Evolutionary conservation across 768 basidiomycete species (phyloP), one percentile per base, ranked within the genome.

Genomic region (Lentinula guzmanii): DNA sequence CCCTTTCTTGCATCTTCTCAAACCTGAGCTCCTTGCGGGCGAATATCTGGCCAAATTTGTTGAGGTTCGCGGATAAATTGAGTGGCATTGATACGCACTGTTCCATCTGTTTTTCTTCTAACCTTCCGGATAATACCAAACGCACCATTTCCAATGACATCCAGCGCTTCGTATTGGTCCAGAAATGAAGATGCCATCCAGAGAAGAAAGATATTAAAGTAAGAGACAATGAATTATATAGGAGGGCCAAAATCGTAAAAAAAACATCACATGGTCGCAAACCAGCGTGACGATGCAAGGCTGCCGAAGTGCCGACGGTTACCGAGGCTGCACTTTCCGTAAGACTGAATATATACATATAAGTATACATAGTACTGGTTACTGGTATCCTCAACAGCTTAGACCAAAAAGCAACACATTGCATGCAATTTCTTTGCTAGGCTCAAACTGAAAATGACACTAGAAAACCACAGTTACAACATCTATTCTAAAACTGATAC

Each of bases 121-220:
- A 98, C 95, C 77, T 98, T 98, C 62, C 94, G 86, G 65, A 99
- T 99, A 63, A 98, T 92, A 1, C 97, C 97, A 77, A 99, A 99
- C 4, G 91, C 92, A 31, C 97, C 97, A 68, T 95, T 98, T 4
- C 97, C 97, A 52, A 99, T 96, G 61, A 97, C 82, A 65, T 95
- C 94, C 52, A 95, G 80, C 6, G 92, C 79, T 63, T 94, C 93
- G 69, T 96, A 98, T 53, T 83, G 81, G 66, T 91, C 90, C 21
- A 95, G 77, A 65, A 86, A 85, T n/a, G 68, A 65, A 53, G 74
- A 64, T 42, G 74, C 61, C 72, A 73, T 73, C 64, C 50, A 33
- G 8, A 58, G 46, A 42, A 31, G 33, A 41, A 2, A 21, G 35
- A 41, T n/a, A 35, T 8, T 4, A 60, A 13, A 16, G 35, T 28